Evolutionary conservation across 2,329 filamentous ascomycete genomes (phyloP), one percentile per base, ranked within the genome.

Genomic region (Cadophora malorum): DNA sequence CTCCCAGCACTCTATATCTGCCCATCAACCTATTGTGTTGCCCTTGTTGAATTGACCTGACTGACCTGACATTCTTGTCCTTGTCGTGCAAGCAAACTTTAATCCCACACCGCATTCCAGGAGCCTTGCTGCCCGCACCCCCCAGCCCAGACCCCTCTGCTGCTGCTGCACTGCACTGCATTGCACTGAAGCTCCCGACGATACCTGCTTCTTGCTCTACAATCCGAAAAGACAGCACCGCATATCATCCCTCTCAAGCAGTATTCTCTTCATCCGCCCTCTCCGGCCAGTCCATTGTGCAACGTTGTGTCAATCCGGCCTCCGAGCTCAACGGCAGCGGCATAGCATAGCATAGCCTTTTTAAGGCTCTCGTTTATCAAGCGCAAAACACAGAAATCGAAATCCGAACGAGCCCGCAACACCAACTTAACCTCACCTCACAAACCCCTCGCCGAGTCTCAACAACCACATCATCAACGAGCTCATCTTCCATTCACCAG

Each of bases 401-500:
- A 70, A 67, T 70, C 68, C 68, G 68, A 69, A 58, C 21, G 59
- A 63, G 68, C 68, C 68, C 65, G 68, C 68, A 65, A 67, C 68
- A 47, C 58, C 65, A 60, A 64, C 33, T 50, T 33, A 28, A 45
- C 45, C 16, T 49, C 56, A 62, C 55, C 31, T 58, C 55, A 35
- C 28, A 16, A 31, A 12, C 16, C n/a, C 55, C n/a, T 41, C 55
- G 31, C 31, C 66, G 62, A 67, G 53, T 65, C 62, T 28, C 55
- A 55, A 67, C 59, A 35, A n/a, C 33, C 21, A 56, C 66, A 31
- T 55, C 64, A 60, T 31, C 63, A 58, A 52, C 55, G 41, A 41
- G 23, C 35, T 59, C 56, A 59, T 33, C 33, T 55, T 59, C 38
- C 19, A 63, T 52, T 52, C 52, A 67, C 16, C 69, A 58, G 45